Conservation (phyloP, 305 asterid genomes). For the Caryopteris hybrid region DNA sequence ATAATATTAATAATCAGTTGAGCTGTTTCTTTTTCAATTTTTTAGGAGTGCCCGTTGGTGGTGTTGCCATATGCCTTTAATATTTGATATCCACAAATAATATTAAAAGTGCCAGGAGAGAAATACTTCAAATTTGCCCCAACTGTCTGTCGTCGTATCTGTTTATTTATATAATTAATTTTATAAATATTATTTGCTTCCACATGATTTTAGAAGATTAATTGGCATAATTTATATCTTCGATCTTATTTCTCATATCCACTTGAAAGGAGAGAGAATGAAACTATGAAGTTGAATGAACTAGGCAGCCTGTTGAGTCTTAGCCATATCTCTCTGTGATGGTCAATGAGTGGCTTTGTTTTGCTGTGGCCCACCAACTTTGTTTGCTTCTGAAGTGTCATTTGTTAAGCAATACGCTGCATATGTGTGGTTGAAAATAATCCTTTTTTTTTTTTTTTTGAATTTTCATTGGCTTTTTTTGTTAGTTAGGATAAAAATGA, state of each 20-base stretch:
- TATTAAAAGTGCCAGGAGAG: neutral
- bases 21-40: neutral
- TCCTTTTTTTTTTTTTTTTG: neutral
- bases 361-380: slow-evolving; percentile 32
- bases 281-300: neutral
- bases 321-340: slow-evolving; percentile 30
- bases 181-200: neutral
- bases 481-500: slow-evolving; percentile 41
- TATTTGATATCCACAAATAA: neutral
- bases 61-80: neutral
- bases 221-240: neutral
- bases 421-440: slow-evolving; percentile 38
- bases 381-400: slow-evolving; percentile 21
- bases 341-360: slow-evolving; percentile 40
- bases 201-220: neutral
- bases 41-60: neutral
- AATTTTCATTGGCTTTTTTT: slow-evolving; percentile 21
- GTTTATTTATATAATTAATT: too few relatives aligned
- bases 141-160: neutral
- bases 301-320: neutral
- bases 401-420: slow-evolving; percentile 22
- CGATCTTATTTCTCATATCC: neutral
- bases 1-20: neutral
- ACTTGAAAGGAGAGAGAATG: neutral
- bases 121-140: neutral